Conservation (phyloP, 176 grass and related monocot species). For the Musa itinerans region DNA sequence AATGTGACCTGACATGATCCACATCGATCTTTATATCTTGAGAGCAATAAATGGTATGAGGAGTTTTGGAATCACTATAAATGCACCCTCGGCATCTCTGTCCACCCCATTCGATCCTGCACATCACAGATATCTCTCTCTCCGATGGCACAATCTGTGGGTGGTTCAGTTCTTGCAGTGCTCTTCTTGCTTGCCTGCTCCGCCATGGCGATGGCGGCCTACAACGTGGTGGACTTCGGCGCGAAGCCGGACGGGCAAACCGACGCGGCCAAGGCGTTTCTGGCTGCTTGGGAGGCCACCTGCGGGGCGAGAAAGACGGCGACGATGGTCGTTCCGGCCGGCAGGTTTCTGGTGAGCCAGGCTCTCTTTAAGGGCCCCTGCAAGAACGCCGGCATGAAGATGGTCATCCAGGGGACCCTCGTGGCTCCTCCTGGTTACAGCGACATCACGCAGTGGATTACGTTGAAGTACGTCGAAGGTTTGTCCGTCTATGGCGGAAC, state of each 20-base stretch:
- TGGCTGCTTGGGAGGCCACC: slow-evolving; percentile 31
- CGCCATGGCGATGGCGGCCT: not conserved
- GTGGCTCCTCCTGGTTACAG: slow-evolving; percentile 30
- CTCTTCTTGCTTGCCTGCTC: not conserved
- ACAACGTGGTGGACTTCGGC: slow-evolving; percentile 29
- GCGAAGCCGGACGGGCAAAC: slow-evolving; percentile 26
- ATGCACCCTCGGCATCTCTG: too few species aligned
- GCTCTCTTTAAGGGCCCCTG: slow-evolving; percentile 43
- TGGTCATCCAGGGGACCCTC: slow-evolving; percentile 39
- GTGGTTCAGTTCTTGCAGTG: not conserved
- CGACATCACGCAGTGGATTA: slow-evolving; percentile 28
- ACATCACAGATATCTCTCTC: not conserved
- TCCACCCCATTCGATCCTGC: too few species aligned
- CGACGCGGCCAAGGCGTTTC: slow-evolving; percentile 21
- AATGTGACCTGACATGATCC: too few species aligned
- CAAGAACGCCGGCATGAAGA: slow-evolving; percentile 22
- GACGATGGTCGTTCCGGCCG: slow-evolving; percentile 36
- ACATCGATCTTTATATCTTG: too few species aligned
- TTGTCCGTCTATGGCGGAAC: slow-evolving; percentile 40
- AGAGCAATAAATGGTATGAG: too few species aligned
- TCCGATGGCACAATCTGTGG: not conserved
- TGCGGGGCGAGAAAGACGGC: slow-evolving; percentile 29
- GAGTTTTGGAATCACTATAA: too few species aligned
- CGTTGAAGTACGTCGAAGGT: slow-evolving; percentile 56
- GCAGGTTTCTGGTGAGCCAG: slow-evolving; percentile 36